A percentile compares a stretch with the other conserved stretches of the same genome.
These are phyloP conservation scores for Byssoonygena ceratinophila DNA, from an alignment of 2,329 filamentous ascomycete genomes.

Conservation along the genomic window DNA sequence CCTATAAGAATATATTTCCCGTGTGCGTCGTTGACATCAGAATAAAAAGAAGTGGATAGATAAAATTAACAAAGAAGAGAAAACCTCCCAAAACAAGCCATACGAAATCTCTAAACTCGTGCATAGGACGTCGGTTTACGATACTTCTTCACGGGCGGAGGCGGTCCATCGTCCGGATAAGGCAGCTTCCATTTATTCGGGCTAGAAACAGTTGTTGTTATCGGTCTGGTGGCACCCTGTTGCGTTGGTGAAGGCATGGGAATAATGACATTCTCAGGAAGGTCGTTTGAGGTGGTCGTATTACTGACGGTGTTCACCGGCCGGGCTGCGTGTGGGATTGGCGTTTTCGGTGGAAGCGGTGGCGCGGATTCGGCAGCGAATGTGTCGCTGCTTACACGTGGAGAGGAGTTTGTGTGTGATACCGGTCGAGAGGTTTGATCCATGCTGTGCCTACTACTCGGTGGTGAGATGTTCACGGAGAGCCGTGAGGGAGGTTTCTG, in stretches of 20 bases:
- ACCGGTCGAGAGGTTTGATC: conserved; percentile 24
- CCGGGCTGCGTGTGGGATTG: conserved; percentile 39
- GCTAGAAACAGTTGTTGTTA: conserved; percentile 5
- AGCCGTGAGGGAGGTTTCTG: conserved; percentile 20
- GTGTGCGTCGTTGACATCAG: neutral
- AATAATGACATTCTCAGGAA: conserved; percentile 6
- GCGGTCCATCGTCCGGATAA: conserved; percentile 74
- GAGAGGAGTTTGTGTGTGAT: conserved; percentile 24
- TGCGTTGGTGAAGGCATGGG: conserved; percentile 31
- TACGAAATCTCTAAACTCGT: neutral
- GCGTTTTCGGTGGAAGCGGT: conserved; percentile 67
- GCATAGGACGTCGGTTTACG: conserved; percentile 60
- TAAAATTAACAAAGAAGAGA: neutral
- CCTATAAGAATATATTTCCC: neutral
- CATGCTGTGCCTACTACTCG: conserved; percentile 30
- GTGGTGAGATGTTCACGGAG: conserved; percentile 22
- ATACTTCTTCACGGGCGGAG: conserved; percentile 74
- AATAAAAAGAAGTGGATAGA: neutral
- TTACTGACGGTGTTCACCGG: conserved; percentile 22
- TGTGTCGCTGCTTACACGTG: conserved; percentile 30
- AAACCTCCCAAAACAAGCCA: neutral
- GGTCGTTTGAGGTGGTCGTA: conserved; percentile 19
- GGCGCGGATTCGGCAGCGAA: conserved; percentile 42
- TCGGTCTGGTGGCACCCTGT: conserved; percentile 23
- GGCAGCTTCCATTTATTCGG: conserved; percentile 42